phyloP scores from a whole-genome alignment of 345 rosid species.

The Populus alba region DNA sequence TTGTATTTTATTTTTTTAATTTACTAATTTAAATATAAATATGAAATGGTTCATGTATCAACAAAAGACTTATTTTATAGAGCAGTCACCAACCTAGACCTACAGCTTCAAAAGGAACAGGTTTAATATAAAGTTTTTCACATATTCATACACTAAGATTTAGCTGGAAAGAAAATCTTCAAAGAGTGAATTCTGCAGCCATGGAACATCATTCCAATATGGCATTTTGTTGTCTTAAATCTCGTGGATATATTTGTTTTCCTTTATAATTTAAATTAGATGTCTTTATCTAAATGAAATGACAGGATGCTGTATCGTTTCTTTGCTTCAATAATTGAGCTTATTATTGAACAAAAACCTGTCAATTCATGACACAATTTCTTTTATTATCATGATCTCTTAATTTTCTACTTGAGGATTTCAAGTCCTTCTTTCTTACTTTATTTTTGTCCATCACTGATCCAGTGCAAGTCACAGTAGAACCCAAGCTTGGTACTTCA shows the following conservation, averaged over 20 bases:
- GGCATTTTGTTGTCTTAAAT: too few species aligned
- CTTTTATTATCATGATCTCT: not conserved
- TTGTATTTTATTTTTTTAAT: too few species aligned
- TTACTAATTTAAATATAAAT: too few species aligned
- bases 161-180: slow-evolving; percentile 59
- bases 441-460: too few species aligned
- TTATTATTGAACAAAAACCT: not conserved
- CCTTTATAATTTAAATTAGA: too few species aligned
- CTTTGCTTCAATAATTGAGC: not conserved
- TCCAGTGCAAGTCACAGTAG: not conserved
- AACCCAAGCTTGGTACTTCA: too few species aligned
- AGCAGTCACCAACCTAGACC: too few species aligned
- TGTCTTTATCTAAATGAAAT: not conserved
- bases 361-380: not conserved
- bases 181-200: slow-evolving; percentile 18
- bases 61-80: too few species aligned
- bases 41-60: too few species aligned
- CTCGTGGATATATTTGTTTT: not conserved
- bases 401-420: not conserved
- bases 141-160: slow-evolving; percentile 56
- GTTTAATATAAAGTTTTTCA: too few species aligned
- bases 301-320: not conserved
- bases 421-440: too few species aligned
- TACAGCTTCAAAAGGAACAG: too few species aligned
- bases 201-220: not conserved